Conservation (phyloP, 2,329 filamentous ascomycete species). For the Aspergillus caelatus region DNA sequence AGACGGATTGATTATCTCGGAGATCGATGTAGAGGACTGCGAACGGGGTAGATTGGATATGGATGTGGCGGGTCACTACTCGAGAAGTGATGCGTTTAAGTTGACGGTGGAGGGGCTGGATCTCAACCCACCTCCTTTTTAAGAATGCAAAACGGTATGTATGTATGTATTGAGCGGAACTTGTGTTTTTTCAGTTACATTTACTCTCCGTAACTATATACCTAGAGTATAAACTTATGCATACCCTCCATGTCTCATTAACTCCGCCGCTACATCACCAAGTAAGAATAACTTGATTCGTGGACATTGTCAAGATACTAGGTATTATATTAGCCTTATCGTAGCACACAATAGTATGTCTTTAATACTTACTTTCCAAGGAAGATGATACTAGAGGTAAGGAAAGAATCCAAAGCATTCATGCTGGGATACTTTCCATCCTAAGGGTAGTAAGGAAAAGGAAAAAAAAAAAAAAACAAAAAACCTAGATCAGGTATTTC, state of each 20-base stretch:
- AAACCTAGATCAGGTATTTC: no score
- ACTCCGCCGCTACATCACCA: no score
- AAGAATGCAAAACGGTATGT: background rate
- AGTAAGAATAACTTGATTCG: no score
- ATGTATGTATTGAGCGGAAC: background rate
- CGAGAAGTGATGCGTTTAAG: conserved; percentile 68
- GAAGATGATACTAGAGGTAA: no score
- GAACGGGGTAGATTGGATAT: conserved; percentile 78
- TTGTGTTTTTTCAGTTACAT: background rate
- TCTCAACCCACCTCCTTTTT: conserved; percentile 59
- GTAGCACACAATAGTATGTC: no score
- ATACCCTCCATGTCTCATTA: background rate
- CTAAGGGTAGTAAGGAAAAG: no score
- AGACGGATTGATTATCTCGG: conserved; percentile 64
- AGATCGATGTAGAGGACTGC: conserved; percentile 88
- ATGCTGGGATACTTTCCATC: no score
- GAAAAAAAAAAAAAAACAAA: no score
- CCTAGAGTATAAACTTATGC: background rate
- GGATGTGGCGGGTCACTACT: conserved; percentile 84
- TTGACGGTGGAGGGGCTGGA: conserved; percentile 63
- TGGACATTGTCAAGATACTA: no score
- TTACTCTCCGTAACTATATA: background rate
- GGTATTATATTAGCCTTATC: no score
- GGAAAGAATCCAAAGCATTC: no score
- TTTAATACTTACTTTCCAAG: no score